phyloP scores from a whole-genome alignment of 306 rosid species.

The Trifolium fragiferum region DNA sequence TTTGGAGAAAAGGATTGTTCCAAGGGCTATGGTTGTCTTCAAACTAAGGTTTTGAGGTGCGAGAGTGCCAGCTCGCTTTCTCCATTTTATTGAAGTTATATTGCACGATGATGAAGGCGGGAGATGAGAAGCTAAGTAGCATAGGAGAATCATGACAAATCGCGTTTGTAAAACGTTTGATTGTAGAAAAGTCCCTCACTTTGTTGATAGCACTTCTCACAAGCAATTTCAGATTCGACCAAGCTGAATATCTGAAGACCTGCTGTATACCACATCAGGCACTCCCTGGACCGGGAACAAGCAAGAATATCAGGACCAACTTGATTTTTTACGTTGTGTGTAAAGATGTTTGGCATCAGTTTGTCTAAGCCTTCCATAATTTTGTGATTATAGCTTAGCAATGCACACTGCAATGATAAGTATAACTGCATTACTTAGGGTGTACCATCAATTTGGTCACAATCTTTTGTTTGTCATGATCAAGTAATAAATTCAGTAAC shows the following conservation, averaged over 20 bases:
- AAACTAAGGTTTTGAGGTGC: constrained; percentile 46
- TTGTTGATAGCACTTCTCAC: not conserved
- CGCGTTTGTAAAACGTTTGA: not conserved
- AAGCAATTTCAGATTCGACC: not conserved
- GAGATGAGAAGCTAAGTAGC: not conserved
- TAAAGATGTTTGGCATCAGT: not conserved
- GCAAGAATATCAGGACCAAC: not conserved
- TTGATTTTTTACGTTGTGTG: not conserved
- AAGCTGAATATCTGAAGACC: not conserved
- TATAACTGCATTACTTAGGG: not conserved
- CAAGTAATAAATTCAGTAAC: not conserved
- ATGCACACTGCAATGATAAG: not conserved
- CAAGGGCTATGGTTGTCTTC: constrained; percentile 51
- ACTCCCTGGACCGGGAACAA: not conserved
- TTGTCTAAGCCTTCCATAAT: not conserved
- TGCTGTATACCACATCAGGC: not conserved
- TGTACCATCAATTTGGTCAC: not conserved
- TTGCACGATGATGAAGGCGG: not conserved
- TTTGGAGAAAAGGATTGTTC: constrained; percentile 52
- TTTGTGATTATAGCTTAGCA: not conserved
- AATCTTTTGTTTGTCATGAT: no score
- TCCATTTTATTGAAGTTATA: constrained; percentile 46
- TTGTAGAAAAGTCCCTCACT: not conserved
- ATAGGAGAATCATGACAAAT: not conserved
- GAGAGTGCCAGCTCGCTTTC: constrained; percentile 27